Conservation (phyloP, 2,329 filamentous ascomycete genomes). For the Didymella segeticola region DNA sequence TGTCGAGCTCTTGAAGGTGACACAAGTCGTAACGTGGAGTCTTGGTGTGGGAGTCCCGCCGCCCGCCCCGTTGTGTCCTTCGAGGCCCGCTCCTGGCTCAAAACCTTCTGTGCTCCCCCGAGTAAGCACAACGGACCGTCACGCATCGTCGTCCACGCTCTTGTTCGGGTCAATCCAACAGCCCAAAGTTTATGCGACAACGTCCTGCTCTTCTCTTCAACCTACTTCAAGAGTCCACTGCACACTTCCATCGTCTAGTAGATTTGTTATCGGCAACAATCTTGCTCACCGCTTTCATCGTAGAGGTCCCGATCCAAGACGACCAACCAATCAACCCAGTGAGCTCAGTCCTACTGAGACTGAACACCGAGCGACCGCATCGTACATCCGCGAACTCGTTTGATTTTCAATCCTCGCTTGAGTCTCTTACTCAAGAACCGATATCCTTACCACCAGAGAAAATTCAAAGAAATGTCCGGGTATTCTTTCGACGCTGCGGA, state of each 20-base stretch:
- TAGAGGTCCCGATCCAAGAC: background rate
- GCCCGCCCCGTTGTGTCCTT: background rate
- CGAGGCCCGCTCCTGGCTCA: background rate
- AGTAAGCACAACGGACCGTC: background rate
- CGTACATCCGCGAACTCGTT: background rate
- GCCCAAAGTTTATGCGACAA: no score
- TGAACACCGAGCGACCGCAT: background rate
- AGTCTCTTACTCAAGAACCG: no score
- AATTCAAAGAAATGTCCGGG: background rate
- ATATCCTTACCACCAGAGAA: no score
- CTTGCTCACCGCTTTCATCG: background rate
- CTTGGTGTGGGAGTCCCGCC: background rate
- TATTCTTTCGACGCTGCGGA: background rate
- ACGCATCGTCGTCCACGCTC: no score
- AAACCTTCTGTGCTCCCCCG: background rate
- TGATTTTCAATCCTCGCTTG: background rate
- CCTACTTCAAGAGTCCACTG: background rate
- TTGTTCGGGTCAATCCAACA: no score
- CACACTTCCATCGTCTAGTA: background rate
- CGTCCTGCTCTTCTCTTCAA: background rate
- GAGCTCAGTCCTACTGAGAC: background rate
- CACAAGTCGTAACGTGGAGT: background rate
- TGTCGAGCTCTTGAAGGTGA: background rate
- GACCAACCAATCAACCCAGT: background rate
- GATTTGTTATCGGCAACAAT: background rate